Percentiles rank a stretch among this genome's conserved stretches.
Evolutionary conservation across 148 eudicot genomes (phyloP).

Genomic region (Rhododendron ovatum): DNA sequence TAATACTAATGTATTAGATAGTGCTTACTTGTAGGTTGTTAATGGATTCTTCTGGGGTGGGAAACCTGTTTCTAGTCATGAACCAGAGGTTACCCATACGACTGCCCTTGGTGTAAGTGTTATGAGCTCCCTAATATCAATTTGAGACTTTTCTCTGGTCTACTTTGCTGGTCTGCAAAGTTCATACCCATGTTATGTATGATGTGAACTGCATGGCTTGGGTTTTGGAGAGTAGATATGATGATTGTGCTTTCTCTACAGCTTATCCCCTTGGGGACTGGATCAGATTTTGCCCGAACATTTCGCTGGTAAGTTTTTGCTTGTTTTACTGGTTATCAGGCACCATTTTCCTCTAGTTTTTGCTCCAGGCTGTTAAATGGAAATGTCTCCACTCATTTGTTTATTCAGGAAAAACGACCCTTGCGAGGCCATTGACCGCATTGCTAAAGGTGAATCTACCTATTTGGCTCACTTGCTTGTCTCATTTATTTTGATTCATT

Average conservation of each 20-base stretch:
- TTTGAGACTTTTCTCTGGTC: neutral
- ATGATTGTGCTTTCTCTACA: constrained; percentile 30
- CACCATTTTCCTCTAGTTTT: neutral
- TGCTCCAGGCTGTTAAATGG: constrained; percentile 5
- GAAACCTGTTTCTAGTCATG: constrained; percentile 44
- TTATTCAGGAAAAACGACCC: constrained; percentile 84
- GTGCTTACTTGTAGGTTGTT: constrained; percentile 53
- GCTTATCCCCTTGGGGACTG: constrained; percentile 97
- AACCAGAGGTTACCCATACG: constrained; percentile 31
- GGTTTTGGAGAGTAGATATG: neutral
- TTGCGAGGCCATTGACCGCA: constrained; percentile 77
- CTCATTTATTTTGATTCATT: neutral
- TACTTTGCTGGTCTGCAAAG: constrained; percentile 6
- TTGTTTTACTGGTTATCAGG: neutral
- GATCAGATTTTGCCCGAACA: constrained; percentile 96
- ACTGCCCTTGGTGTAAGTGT: constrained; percentile 95
- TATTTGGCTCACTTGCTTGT: neutral
- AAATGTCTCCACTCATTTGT: constrained; percentile 9
- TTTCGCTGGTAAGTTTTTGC: constrained; percentile 68
- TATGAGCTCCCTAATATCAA: constrained; percentile 7
- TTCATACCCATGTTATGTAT: constrained; percentile 11
- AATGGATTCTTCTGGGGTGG: constrained; percentile 94
- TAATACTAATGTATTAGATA: neutral
- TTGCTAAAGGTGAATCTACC: constrained; percentile 68
- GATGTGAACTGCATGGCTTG: constrained; percentile 8